Base-by-base conservation (phyloP, 108 stramenopile species). In the Craspedostauros australis region DNA sequence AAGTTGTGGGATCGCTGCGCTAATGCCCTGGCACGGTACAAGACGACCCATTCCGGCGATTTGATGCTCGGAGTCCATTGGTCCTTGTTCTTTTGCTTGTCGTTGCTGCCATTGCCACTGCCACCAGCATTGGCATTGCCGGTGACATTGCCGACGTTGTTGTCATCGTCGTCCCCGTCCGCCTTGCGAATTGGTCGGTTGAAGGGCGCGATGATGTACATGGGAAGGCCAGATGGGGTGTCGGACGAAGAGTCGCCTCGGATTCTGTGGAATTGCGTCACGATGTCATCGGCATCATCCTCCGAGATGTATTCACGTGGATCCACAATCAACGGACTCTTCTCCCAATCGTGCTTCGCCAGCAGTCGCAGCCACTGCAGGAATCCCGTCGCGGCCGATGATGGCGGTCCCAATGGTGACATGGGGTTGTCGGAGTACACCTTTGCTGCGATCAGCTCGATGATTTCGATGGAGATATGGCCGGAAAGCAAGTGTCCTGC, bases 151-250 rank as follows among this genome's bases (percentile, higher is more conserved):
- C 20, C 41, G 18, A 37, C 41, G 51, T 38, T 32, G 15, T 53
- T n/a, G 46, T 56, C 60, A 15, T 55, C 29, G 31, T 73, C 55
- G 2, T 31, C 59, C 2, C 57, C 67, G 11, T 66, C 46, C 30
- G 68, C 76, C 25, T 80, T 70, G 6, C 60, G 46, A n/a, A 47
- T 54, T 38, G 65, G 48, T 45, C 70, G 64, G 40, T 85, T 76
- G 30, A 72, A 66, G 18, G 85, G 84, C 21, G 91, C 72, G 54
- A 92, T 67, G 18, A 92, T 84, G 54, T 77, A 92, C 86, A 92
- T 88, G 0, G 84, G 54, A n/a, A n/a, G n/a, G n/a, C n/a, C n/a
- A n/a, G n/a, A n/a, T 25, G 81, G 84, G 2, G 84, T 86, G 9
- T 66, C 54, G 11, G 51, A 57, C 14, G 27, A 32, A 7, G 83